Base-by-base conservation (phyloP, 2,329 filamentous ascomycete genomes). In the Alternaria arborescens region DNA sequence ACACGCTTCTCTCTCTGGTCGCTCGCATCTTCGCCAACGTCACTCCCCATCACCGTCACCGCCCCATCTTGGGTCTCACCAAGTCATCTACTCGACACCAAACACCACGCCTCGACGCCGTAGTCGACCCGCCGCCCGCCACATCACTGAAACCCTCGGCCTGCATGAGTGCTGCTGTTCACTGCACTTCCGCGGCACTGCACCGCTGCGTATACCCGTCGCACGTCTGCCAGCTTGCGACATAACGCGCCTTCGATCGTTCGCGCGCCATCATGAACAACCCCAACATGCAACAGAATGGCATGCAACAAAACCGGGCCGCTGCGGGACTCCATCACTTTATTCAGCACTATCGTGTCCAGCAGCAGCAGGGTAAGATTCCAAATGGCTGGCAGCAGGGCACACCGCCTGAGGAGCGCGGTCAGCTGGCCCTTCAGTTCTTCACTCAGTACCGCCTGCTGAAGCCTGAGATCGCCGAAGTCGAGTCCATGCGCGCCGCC, bases 331-430 rank as follows among this genome's bases (percentile, higher is more conserved):
- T 65, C 61, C 67, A 71, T 42, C 68, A 69, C 53, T 68, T 77
- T 42, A 46, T 75, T 57, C 61, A 62, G 41, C 72, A 75, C 60
- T 76, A 71, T 58, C 71, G 72, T 59, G 52, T 56, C 48, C 67
- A 71, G 53, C 66, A 67, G 28, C 67, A 73, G 36, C 67, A 74
- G 56, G 61, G 64, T 38, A 74, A 76, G 66, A 59, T 69, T 3
- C 70, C 69, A 16, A 71, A 64, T 10, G 72, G 71, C 52, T 78
- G 76, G 76, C 76, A 77, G 52, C 75, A 77, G 60, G 65, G 68
- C 3, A 65, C 69, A 16, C 20, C 62, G 12, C 66, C 74, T 28
- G 72, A 75, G n/a, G 75, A 77, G 56, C 75, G 76, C 51, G 71
- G 70, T 43, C 64, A 68, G 51, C 62, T 75, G 28, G 72, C 73